Conservation (phyloP, 2,329 filamentous ascomycete genomes). For the Graphilbum fragrans region DNA sequence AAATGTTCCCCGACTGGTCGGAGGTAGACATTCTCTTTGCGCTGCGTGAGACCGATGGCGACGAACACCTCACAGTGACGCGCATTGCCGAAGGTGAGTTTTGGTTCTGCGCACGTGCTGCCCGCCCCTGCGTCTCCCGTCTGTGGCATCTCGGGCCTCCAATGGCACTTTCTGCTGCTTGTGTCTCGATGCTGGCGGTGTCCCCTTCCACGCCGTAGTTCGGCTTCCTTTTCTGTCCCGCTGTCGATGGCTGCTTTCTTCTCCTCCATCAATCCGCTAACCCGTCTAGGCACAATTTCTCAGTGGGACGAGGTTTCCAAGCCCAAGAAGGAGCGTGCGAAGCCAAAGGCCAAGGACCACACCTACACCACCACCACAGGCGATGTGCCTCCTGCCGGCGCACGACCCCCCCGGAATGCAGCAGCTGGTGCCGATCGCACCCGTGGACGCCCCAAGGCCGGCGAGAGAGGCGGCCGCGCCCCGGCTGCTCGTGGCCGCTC, state of each 20-base stretch:
- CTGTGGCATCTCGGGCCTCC: no score
- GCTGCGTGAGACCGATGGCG: conserved; percentile 75
- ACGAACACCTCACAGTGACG: conserved; percentile 62
- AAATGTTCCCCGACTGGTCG: conserved; percentile 92
- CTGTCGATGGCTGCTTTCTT: conserved; percentile 6
- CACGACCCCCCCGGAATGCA: conserved; percentile 45
- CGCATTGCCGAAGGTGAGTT: conserved; percentile 67
- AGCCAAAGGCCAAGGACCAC: conserved; percentile 59
- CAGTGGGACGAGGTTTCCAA: conserved; percentile 80
- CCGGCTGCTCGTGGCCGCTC: conserved; percentile 57
- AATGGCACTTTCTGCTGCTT: no score
- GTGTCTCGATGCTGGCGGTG: no score
- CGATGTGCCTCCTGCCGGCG: conserved; percentile 30
- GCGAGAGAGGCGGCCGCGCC: conserved; percentile 48
- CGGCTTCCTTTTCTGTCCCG: conserved; percentile 1
- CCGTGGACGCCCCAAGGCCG: conserved; percentile 49
- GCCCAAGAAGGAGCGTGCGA: conserved; percentile 61
- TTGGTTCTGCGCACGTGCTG: no score
- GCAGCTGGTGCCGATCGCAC: conserved; percentile 49
- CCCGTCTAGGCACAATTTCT: conserved; percentile 54
- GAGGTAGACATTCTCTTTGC: conserved; percentile 90
- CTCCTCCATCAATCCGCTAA: not conserved
- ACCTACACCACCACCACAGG: conserved; percentile 36
- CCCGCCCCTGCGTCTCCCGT: no score
- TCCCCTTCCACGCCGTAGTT: no score